Base-by-base conservation (phyloP, 78 protist species). In the Chrysochromulina tobinii region DNA sequence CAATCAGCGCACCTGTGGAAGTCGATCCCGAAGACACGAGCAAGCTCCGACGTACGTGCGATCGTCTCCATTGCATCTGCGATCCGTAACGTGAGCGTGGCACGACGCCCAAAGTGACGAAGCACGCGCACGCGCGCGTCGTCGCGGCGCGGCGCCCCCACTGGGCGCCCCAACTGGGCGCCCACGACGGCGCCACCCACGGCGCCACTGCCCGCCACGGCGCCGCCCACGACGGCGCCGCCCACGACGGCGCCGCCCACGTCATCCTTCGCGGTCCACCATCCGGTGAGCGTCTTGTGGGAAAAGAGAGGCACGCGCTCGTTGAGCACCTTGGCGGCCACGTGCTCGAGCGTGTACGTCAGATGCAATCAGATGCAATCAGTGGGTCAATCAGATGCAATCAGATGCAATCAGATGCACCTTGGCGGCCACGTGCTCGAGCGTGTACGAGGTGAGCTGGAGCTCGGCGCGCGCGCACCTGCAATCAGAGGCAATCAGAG, bases 1-100 rank as follows among this genome's bases (percentile, higher is more conserved):
- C 38, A 38, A 38, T 38, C 38, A 38, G 38, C 38, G 38, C 38
- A 38, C 38, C 38, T 38, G 38, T 38, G 38, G 38, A 38, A 38
- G 38, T 38, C 38, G 38, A 38, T 38, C 38, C 38, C 38, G 38
- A 95, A 96, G 25, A 97, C 93, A 2, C 98, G 93, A 1, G 98
- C 96, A 1, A 97, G 90, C 81, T 98, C 99, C 2, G 89, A 21
- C 2, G 98, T 98, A 25, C 98, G 91, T 0, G 86, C 87, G n/a
- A 98, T 86, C 21, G 96, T 6, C 66, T 97, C 96, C 11, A 88
- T 15, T 53, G 81, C 58, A 23, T 12, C 79, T 3, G 53, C 53
- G 64, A 75, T 7, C 25, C 5, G 58, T 2, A 75, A 18, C 3
- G n/a, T 50, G n/a, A 18, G 4, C 14, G 25, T 7, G n/a, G 14